Conservation (phyloP, 768 basidiomycete species). For the Psilocybe azurescens region DNA sequence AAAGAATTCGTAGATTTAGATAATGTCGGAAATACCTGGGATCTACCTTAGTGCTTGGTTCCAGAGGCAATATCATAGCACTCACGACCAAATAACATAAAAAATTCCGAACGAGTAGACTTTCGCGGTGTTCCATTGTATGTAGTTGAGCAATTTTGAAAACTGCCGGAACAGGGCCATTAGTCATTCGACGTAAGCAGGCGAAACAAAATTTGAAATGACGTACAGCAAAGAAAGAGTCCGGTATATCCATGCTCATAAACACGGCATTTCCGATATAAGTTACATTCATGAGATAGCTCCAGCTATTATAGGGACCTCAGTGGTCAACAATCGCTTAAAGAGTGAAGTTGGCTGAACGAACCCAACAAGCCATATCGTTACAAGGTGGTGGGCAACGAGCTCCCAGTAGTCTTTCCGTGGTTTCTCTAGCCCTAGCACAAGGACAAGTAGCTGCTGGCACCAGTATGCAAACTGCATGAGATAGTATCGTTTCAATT, state of each 20-base stretch:
- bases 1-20: slow-evolving; percentile 84
- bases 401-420: slow-evolving; percentile 91
- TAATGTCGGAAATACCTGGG: slow-evolving; percentile 92
- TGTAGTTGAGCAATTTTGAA: slow-evolving; percentile 91
- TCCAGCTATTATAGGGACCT: slow-evolving; percentile 61
- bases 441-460: slow-evolving; percentile 88
- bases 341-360: slow-evolving; percentile 7
- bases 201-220: background rate
- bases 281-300: slow-evolving; percentile 81
- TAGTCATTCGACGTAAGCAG: background rate
- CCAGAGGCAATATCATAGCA: slow-evolving; percentile 20
- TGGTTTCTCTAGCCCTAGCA: slow-evolving; percentile 90
- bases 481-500: slow-evolving; percentile 92
- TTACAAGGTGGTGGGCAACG: slow-evolving; percentile 90
- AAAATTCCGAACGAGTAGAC: slow-evolving; percentile 67
- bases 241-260: slow-evolving; percentile 97
- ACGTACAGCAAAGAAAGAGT: slow-evolving; percentile 83
- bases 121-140: slow-evolving; percentile 70
- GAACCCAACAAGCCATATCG: slow-evolving; percentile 92
- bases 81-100: slow-evolving; percentile 82
- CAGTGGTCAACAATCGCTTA: slow-evolving; percentile 1
- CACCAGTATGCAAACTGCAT: slow-evolving; percentile 94
- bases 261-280: slow-evolving; percentile 91
- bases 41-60: background rate
- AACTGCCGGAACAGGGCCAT: slow-evolving; percentile 46